Base-by-base conservation (phyloP, 768 basidiomycete species). In the Fomitopsis pulvina region DNA sequence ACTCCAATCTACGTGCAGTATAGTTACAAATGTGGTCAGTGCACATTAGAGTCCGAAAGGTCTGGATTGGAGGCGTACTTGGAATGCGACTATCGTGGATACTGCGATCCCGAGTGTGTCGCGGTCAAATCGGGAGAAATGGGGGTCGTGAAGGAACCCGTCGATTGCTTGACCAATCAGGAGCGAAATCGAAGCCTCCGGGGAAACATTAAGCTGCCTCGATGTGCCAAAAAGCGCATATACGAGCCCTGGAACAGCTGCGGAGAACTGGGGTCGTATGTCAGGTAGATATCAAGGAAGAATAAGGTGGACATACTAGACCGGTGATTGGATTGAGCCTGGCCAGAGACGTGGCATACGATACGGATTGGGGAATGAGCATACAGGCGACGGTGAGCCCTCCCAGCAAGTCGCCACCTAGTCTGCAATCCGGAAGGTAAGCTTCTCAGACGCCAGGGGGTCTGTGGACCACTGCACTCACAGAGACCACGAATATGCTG, bases 171-270 rank as follows among this genome's bases (percentile, higher is more conserved):
- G 92, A 5, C 93, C 93, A 26, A 96, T 78, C 3, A 97, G 74
- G 29, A 97, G 71, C 54, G 85, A 88, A 8, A 96, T 71, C 1
- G 93, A 83, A 1, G 94, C 93, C 62, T 97, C 93, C 2, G 94
- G 87, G 2, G 86, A 91, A 32, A 90, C 87, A 55, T 85, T 89
- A 8, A 90, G 76, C 55, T 87, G 87, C 25, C 80, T 73, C 10
- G 82, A 93, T 22, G 87, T 89, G 16, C 94, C 94, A 3, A 96
- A 76, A n/a, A 95, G 71, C 5, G 88, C 89, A 63, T 96, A 97
- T 10, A 87, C 69, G n/a, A 94, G 78, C 11, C 86, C 85, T 6
- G 92, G 92, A 50, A 97, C 81, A 7, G 90, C 80, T 12, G 92
- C 86, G 4, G 89, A 83, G 57, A 87, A 88, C 87, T 92, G 59